Percentiles rank a stretch among this genome's conserved stretches.
Conservation (phyloP, 1,284 basidiomycete genomes). For the Psilocybe mexicana region DNA sequence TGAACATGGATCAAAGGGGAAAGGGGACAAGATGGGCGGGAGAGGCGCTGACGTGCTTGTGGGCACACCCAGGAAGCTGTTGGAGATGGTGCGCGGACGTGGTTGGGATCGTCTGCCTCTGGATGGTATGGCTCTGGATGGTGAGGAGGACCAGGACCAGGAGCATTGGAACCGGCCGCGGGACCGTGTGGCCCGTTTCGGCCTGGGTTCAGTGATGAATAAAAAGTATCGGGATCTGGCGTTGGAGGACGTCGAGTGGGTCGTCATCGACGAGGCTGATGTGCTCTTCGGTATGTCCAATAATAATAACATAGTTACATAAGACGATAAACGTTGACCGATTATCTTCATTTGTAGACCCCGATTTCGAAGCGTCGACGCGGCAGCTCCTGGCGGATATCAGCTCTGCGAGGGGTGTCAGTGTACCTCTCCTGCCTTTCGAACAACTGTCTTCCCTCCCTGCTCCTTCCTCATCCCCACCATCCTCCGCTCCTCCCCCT, state of each 20-base stretch:
- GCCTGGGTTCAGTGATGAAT: slow-evolving; percentile 13
- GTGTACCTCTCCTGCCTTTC: slow-evolving; percentile 33
- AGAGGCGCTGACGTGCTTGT: slow-evolving; percentile 67
- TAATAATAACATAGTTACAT: not conserved
- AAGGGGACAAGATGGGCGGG: slow-evolving; percentile 29
- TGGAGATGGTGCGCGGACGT: slow-evolving; percentile 67
- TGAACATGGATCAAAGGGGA: slow-evolving; percentile 10
- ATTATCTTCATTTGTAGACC: slow-evolving; percentile 45
- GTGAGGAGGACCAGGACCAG: slow-evolving; percentile 29
- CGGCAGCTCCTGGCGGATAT: slow-evolving; percentile 68
- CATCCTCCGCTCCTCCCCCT: slow-evolving; percentile 17
- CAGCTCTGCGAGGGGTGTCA: slow-evolving; percentile 56
- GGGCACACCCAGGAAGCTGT: slow-evolving; percentile 75
- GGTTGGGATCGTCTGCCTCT: slow-evolving; percentile 55
- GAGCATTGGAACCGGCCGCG: slow-evolving; percentile 31
- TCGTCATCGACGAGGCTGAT: slow-evolving; percentile 88
- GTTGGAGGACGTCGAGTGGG: slow-evolving; percentile 75
- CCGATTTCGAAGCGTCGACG: slow-evolving; percentile 78
- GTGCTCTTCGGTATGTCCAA: slow-evolving; percentile 72
- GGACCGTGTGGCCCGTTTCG: slow-evolving; percentile 34
- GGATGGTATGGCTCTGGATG: slow-evolving; percentile 20
- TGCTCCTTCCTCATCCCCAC: not conserved
- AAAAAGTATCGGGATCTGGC: slow-evolving; percentile 51
- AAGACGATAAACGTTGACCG: not conserved
- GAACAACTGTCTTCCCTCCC: slow-evolving; percentile 15